phyloP scores from a whole-genome alignment of 768 basidiomycete genomes.

The Lyophyllum decastes region DNA sequence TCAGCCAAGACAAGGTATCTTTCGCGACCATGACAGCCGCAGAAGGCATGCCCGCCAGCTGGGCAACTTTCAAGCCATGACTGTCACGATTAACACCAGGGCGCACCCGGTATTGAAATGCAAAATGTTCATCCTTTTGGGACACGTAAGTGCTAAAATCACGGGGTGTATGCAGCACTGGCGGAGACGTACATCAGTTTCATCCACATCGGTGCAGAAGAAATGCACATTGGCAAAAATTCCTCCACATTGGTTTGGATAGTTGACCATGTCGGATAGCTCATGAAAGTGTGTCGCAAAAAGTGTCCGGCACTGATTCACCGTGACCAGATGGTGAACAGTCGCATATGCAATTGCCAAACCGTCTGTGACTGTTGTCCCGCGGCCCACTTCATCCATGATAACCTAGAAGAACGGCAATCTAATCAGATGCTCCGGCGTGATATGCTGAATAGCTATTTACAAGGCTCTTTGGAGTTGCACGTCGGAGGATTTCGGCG shows the following conservation, averaged over 20 bases:
- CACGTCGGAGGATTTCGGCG: constrained; percentile 82
- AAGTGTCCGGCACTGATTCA: constrained; percentile 78
- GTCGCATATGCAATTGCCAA: constrained; percentile 93
- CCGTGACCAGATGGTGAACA: constrained; percentile 74
- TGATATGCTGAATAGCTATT: constrained; percentile 18
- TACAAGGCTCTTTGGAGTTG: constrained; percentile 83
- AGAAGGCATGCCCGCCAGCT: constrained; percentile 80
- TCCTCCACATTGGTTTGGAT: constrained; percentile 43
- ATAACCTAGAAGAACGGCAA: constrained; percentile 66
- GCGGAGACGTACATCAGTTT: constrained; percentile 58
- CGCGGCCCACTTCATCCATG: constrained; percentile 99
- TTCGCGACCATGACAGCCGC: constrained; percentile 61
- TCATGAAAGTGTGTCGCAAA: constrained; percentile 99
- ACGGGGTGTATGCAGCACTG: background rate
- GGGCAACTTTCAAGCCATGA: constrained; percentile 89
- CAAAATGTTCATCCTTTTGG: constrained; percentile 70
- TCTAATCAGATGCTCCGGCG: background rate
- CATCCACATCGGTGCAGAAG: constrained; percentile 88
- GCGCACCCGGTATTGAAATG: constrained; percentile 79
- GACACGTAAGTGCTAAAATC: background rate
- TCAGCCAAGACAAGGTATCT: constrained; percentile 47
- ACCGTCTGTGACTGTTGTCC: constrained; percentile 91
- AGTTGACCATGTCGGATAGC: constrained; percentile 80
- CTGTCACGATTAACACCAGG: constrained; percentile 90
- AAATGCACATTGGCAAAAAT: constrained; percentile 70